Evolutionary conservation across 2,329 filamentous ascomycete genomes (phyloP), one percentile per base, ranked within the genome.

Genomic region (Didymella arachidicola): DNA sequence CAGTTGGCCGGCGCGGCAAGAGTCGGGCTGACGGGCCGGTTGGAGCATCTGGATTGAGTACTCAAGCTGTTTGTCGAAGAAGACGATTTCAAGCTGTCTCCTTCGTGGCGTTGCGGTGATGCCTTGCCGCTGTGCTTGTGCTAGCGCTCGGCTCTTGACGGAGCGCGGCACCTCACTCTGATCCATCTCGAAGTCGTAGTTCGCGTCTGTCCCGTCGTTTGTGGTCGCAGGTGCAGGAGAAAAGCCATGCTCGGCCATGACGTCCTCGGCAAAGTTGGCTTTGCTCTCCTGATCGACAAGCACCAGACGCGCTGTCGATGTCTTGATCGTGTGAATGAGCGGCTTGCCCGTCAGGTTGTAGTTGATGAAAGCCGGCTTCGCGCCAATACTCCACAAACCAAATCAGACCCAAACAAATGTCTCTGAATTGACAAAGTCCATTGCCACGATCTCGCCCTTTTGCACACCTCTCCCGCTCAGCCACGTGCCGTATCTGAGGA

Each of bases 241-340:
- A 38, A 73, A 72, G 16, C 71, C 75, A 61, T 75, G 69, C 25
- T 75, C 71, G 30, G 53, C 62, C 66, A 76, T 64, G 8, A 64
- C 56, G 0, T 69, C 60, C 30, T 71, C 64, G 4, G 51, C 53
- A 44, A 72, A 77, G 44, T 75, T 76, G 26, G 66, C 66, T 19
- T 52, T 67, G 12, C 60, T 62, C 8, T 86, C 81, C 1, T 83
- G 81, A 57, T 89, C 88, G 8, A 88, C 83, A 1, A 90, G 70
- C 3, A 90, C 69, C 36, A 89, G 59, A 41, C 78, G 81, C 3
- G 86, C 80, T 4, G 81, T 81, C 47, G 84, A 85, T 51, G 89
- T 81, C 59, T 80, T 81, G 34, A 91, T 71, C 53, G 87, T 91
- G 61, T 78, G 76, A 2, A 77, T 55, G 39, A 78, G 61, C 12